Evolutionary conservation across 139 green algal genomes (phyloP), one percentile per base, ranked within the genome.

Genomic region (Chlorella sorokiniana): DNA sequence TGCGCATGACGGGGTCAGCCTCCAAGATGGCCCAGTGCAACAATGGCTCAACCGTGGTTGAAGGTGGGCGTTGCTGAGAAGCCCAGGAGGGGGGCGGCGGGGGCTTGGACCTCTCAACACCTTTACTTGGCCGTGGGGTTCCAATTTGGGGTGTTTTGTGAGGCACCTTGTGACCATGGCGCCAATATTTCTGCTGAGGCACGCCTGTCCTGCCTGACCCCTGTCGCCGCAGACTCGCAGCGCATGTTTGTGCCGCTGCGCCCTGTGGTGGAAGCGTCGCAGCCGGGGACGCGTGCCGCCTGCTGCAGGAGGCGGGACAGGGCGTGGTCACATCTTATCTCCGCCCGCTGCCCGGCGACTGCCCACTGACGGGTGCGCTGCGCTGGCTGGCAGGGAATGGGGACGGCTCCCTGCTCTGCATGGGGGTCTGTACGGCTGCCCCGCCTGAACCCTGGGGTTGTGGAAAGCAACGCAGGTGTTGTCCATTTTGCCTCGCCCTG

Each of bases 351-450:
- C 65, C 33, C 4, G 65, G 65, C 65, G 65, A 44, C 37, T 72
- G 65, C 65, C 65, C 65, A 3, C 65, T 72, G 33, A 72, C 65
- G n/a, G 65, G 65, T 72, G 65, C 16, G 37, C 11, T 69, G 29
- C 62, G 40, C 29, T 4, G 8, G 56, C 22, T 64, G 14, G 6
- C 16, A 54, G 10, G 45, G 45, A 22, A 14, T 54, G 45, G 45
- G 10, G 10, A 14, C 54, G n/a, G 54, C 54, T 4, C 23, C 18
- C 54, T 4, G 54, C 54, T 33, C 54, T 27, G n/a, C n/a, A n/a
- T n/a, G n/a, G n/a, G n/a, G n/a, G n/a, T n/a, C n/a, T n/a, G n/a
- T n/a, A n/a, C n/a, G n/a, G n/a, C n/a, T n/a, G n/a, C n/a, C n/a
- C n/a, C n/a, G n/a, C n/a, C n/a, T n/a, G n/a, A n/a, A n/a, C n/a